Evolutionary conservation across 2,329 filamentous ascomycete genomes (phyloP).

Genomic region (Sclerotinia borealis): DNA sequence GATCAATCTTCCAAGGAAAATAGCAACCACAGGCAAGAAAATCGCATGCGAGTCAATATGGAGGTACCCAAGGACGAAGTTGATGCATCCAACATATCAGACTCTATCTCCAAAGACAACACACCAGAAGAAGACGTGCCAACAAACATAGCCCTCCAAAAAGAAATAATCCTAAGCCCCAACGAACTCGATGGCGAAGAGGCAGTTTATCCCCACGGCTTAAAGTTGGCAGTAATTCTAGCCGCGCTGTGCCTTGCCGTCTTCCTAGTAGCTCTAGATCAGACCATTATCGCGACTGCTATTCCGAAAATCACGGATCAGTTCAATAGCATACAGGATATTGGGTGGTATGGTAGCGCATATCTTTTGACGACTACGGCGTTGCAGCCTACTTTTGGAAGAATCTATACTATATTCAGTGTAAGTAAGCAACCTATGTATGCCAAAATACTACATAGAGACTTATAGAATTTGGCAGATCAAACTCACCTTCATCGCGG

Average conservation of each 20-base stretch:
- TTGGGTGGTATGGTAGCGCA: slow-evolving; percentile 41
- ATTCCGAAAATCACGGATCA: slow-evolving; percentile 37
- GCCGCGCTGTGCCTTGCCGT: slow-evolving; percentile 29
- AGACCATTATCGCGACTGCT: slow-evolving; percentile 35
- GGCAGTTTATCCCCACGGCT: slow-evolving; percentile 15
- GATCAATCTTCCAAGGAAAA: not conserved
- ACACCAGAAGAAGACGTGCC: not conserved
- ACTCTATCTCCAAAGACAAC: not conserved
- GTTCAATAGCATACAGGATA: slow-evolving; percentile 37
- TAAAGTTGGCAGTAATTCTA: slow-evolving; percentile 26
- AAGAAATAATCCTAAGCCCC: not conserved
- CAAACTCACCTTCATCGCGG: slow-evolving; percentile 30
- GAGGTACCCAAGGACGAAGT: not conserved
- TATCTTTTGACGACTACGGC: slow-evolving; percentile 36
- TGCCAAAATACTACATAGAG: not conserved
- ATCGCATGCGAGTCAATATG: not conserved
- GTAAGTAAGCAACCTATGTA: not conserved
- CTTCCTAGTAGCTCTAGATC: slow-evolving; percentile 30
- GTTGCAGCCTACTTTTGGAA: slow-evolving; percentile 30
- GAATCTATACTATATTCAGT: slow-evolving; percentile 31
- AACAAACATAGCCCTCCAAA: not conserved
- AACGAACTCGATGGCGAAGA: slow-evolving; percentile 6
- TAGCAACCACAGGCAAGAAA: not conserved
- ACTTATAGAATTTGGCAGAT: slow-evolving; percentile 16
- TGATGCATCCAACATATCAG: not conserved